Evolutionary conservation across 2,329 filamentous ascomycete genomes (phyloP).

Genomic region (Eutypella sp.): DNA sequence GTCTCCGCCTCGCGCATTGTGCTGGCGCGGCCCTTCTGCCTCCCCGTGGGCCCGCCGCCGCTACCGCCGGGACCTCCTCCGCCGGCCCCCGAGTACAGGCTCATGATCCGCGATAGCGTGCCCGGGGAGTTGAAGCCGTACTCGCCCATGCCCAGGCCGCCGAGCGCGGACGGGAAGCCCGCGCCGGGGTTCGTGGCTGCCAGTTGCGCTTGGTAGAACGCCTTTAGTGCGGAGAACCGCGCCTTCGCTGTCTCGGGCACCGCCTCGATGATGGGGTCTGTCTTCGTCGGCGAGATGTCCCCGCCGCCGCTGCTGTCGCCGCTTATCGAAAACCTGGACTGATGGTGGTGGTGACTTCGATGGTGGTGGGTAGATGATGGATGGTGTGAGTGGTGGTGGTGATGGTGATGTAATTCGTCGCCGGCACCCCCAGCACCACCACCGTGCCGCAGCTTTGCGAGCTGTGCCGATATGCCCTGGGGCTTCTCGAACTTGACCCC

Average conservation of each 20-base stretch:
- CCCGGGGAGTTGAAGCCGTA: slow-evolving; percentile 70
- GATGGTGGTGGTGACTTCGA: no score
- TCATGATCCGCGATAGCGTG: slow-evolving; percentile 85
- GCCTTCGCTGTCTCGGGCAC: slow-evolving; percentile 50
- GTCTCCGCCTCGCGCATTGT: slow-evolving; percentile 77
- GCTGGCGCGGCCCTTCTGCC: slow-evolving; percentile 60
- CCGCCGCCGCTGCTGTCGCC: slow-evolving; percentile 13
- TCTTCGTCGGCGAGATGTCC: slow-evolving; percentile 30
- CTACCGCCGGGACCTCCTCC: slow-evolving; percentile 46
- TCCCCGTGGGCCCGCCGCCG: slow-evolving; percentile 50
- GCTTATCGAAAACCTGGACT: not conserved
- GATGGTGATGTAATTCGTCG: slow-evolving; percentile 46
- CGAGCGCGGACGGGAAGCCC: slow-evolving; percentile 38
- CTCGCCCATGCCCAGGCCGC: slow-evolving; percentile 38
- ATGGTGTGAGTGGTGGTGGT: slow-evolving; percentile 29
- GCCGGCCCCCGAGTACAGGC: slow-evolving; percentile 68
- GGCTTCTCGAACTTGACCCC: slow-evolving; percentile 86
- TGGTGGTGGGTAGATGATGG: slow-evolving; percentile 9
- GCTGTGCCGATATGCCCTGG: slow-evolving; percentile 77
- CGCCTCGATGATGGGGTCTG: slow-evolving; percentile 49
- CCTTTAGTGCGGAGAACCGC: slow-evolving; percentile 63
- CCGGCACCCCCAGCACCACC: not conserved
- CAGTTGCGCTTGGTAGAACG: slow-evolving; percentile 79
- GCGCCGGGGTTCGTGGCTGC: slow-evolving; percentile 53
- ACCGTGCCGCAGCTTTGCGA: slow-evolving; percentile 61